Conservation (phyloP, 2,329 filamentous ascomycete genomes). For the Aspergillus udagawae region DNA sequence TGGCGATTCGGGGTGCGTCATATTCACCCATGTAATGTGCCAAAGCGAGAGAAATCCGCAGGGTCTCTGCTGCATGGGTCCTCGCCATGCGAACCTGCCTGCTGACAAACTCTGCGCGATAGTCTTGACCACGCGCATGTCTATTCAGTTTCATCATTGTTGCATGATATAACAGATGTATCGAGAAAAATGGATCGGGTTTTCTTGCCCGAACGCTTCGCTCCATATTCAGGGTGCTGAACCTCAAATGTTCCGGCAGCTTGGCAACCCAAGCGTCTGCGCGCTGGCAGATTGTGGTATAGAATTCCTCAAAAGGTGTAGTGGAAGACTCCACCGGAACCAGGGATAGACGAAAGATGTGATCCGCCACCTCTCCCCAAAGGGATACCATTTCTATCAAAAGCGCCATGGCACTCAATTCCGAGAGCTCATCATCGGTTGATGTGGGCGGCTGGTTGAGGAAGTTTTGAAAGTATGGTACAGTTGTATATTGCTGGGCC, state of each 20-base stretch:
- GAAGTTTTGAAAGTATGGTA: constrained; percentile 58
- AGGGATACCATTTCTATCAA: constrained; percentile 60
- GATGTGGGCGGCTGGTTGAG: constrained; percentile 39
- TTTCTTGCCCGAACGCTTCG: constrained; percentile 51
- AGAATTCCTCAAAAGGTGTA: constrained; percentile 48
- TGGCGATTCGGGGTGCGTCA: constrained; percentile 14
- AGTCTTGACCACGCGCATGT: constrained; percentile 47
- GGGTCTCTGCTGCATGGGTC: constrained; percentile 51
- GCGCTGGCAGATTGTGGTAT: constrained; percentile 49
- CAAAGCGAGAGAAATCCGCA: constrained; percentile 41
- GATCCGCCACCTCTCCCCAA: constrained; percentile 62
- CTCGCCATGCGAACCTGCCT: constrained; percentile 49
- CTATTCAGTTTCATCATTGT: constrained; percentile 63
- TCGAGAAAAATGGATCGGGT: constrained; percentile 57
- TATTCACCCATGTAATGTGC: constrained; percentile 21
- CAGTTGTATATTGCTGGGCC: constrained; percentile 52
- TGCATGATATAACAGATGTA: constrained; percentile 65
- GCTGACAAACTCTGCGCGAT: constrained; percentile 40
- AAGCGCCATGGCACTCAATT: constrained; percentile 54
- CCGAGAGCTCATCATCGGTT: constrained; percentile 35
- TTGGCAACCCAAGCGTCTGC: constrained; percentile 57
- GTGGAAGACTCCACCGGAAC: constrained; percentile 42
- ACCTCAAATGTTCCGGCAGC: constrained; percentile 54
- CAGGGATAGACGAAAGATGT: constrained; percentile 53
- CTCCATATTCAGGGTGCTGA: constrained; percentile 56